Evolutionary conservation across 1,284 basidiomycete genomes (phyloP), one percentile per base, ranked within the genome.

Genomic region (Chalciporus piperatoides): DNA sequence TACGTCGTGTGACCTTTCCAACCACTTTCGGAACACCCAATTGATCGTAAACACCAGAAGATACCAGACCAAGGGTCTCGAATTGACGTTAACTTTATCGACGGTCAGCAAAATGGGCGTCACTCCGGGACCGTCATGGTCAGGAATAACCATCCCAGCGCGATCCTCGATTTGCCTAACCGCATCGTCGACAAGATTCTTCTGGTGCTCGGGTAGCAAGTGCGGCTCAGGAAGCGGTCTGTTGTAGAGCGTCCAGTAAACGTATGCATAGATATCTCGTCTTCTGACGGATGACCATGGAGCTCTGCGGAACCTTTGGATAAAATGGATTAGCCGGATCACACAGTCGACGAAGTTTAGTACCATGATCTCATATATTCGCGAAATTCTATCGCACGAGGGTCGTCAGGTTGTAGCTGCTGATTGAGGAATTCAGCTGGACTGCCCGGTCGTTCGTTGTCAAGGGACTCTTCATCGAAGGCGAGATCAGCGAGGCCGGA

Each of bases 171-270:
- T 65, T 48, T 86, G 68, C 25, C 75, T 73, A 9, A 88, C 58
- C 2, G 81, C 79, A 39, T 82, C 75, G 25, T 84, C 74, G 14
- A 94, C 61, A 35, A 80, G 74, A 9, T 67, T 65, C 32, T 69
- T 71, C 48, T 80, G 77, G 4, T 71, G 56, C 3, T 71, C 61
- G 3, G 82, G 68, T 9, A 84, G 61, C 17, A 68, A 52, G n/a
- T 80, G 73, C 9, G 69, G 59, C 9, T 75, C 63, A 15, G 81
- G 79, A 38, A 89, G 73, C 19, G 79, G 72, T 2, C 78, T 71
- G 56, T 85, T 86, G 68, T 85, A 94, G 57, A 89, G 83, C 11
- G 81, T 78, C 92, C 92, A 96, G 50, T 90, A 84, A 23, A 96
- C 70, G 90, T 92, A 96, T 49, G 80, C 73, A 38, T 76, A 75